Evolutionary conservation across 2,329 filamentous ascomycete species (phyloP).

Genomic region (Beauveria brongniartii): DNA sequence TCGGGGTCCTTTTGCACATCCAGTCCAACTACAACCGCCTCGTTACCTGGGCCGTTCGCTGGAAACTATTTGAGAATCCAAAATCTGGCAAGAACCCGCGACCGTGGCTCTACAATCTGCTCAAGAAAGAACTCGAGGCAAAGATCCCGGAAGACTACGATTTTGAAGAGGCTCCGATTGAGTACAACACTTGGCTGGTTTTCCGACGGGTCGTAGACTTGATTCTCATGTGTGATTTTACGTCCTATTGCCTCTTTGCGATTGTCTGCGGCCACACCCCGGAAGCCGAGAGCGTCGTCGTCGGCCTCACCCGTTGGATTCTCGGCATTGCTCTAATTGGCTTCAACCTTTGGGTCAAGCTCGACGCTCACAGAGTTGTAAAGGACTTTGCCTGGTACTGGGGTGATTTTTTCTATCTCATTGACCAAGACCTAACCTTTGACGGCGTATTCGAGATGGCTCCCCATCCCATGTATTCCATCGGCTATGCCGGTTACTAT

Average conservation of each 20-base stretch:
- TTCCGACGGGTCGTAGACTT: constrained; percentile 93
- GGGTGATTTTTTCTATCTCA: constrained; percentile 98
- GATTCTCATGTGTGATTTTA: constrained; percentile 98
- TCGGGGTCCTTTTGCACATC: constrained; percentile 78
- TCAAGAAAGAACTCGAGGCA: constrained; percentile 85
- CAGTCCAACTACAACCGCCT: constrained; percentile 86
- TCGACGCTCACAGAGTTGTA: constrained; percentile 94
- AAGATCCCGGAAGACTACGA: constrained; percentile 92
- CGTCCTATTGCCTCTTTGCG: constrained; percentile 93
- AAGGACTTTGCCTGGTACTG: constrained; percentile 99
- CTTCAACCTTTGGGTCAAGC: constrained; percentile 98
- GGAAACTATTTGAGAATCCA: constrained; percentile 78
- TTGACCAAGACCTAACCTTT: constrained; percentile 96
- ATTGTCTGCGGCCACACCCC: constrained; percentile 77
- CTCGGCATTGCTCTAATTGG: constrained; percentile 70
- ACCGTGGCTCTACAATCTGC: constrained; percentile 70
- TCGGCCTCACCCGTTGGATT: constrained; percentile 69
- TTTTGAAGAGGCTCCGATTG: constrained; percentile 85
- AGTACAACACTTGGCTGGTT: constrained; percentile 98
- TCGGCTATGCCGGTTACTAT: constrained; percentile 96
- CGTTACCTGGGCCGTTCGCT: constrained; percentile 79
- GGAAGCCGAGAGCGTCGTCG: constrained; percentile 57
- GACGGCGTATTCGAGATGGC: constrained; percentile 99
- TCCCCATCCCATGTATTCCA: constrained; percentile 97
- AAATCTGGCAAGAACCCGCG: constrained; percentile 72